Conservation (phyloP, 257 asterid species). For the Prunella vulgaris region DNA sequence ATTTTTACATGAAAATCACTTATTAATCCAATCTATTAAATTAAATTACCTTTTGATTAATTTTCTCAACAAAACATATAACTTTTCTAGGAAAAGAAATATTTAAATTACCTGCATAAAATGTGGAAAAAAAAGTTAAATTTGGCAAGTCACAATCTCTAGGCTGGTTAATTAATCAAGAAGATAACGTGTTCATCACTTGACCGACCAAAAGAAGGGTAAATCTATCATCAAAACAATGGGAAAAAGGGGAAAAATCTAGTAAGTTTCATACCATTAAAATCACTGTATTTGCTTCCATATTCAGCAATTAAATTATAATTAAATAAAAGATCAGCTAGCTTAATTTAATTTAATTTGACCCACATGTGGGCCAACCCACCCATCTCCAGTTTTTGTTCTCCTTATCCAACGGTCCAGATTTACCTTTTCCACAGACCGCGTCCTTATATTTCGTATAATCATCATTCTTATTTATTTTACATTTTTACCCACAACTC, state of each 20-base stretch:
- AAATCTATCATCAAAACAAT: neutral
- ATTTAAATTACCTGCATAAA: neutral
- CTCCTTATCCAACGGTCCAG: conserved; percentile 44
- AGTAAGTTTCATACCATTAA: neutral
- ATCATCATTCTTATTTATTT: neutral
- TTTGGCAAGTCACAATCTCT: too few species aligned
- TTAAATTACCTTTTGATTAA: too few species aligned
- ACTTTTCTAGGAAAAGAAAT: too few species aligned
- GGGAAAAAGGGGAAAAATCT: neutral
- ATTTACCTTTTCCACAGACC: conserved; percentile 32
- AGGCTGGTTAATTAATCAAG: neutral
- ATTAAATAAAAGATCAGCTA: neutral
- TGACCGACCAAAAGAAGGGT: conserved; percentile 12
- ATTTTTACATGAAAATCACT: too few species aligned
- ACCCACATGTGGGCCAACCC: conserved; percentile 43
- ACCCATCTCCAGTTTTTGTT: conserved; percentile 14
- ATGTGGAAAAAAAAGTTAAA: neutral
- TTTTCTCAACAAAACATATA: too few species aligned
- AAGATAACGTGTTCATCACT: conserved; percentile 18
- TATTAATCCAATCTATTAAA: too few species aligned
- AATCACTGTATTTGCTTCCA: conserved; percentile 6
- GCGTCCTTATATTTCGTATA: conserved; percentile 31
- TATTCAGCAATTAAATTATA: neutral
- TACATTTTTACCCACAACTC: neutral
- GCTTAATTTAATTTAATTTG: conserved; percentile 10